Evolutionary conservation across 306 rosid genomes (phyloP).

Genomic region (Vigna nakashimae): DNA sequence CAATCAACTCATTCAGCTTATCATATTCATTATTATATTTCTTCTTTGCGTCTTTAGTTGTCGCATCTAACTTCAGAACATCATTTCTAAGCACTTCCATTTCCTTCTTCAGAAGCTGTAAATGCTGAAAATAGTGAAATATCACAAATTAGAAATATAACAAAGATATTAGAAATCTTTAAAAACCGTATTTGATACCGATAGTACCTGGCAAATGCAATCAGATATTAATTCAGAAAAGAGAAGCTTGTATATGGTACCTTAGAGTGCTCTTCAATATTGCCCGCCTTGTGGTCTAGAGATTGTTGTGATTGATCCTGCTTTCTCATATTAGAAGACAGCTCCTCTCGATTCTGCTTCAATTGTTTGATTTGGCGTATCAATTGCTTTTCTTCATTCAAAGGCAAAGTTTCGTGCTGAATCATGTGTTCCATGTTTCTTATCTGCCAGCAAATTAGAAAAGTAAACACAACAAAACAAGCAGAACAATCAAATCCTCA

Average conservation of each 20-base stretch:
- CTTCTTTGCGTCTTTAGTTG: constrained; percentile 67
- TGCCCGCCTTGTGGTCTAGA: constrained; percentile 56
- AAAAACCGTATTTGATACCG: constrained; percentile 19
- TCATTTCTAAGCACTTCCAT: constrained; percentile 64
- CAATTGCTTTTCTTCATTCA: constrained; percentile 80
- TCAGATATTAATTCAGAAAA: constrained; percentile 21
- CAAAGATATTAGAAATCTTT: constrained; percentile 3
- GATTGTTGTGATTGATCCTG: constrained; percentile 69
- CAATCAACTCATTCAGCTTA: constrained; percentile 51
- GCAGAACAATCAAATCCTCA: constrained; percentile 27
- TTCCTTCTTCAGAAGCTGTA: constrained; percentile 69
- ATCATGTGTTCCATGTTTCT: constrained; percentile 75
- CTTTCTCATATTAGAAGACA: constrained; percentile 62
- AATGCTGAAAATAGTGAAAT: constrained; percentile 40
- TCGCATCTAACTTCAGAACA: constrained; percentile 63
- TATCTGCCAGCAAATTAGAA: constrained; percentile 57
- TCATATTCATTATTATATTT: constrained; percentile 54
- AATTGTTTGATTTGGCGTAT: constrained; percentile 79
- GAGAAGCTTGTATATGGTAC: constrained; percentile 46
- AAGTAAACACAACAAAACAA: constrained; percentile 28
- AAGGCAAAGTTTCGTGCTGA: constrained; percentile 80
- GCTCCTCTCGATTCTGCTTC: constrained; percentile 76
- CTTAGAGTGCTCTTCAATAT: constrained; percentile 68
- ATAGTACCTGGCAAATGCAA: neutral
- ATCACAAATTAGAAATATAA: constrained; percentile 2